Base-by-base conservation (phyloP, 306 rosid species). In the Cucurbita argyrosperma region DNA sequence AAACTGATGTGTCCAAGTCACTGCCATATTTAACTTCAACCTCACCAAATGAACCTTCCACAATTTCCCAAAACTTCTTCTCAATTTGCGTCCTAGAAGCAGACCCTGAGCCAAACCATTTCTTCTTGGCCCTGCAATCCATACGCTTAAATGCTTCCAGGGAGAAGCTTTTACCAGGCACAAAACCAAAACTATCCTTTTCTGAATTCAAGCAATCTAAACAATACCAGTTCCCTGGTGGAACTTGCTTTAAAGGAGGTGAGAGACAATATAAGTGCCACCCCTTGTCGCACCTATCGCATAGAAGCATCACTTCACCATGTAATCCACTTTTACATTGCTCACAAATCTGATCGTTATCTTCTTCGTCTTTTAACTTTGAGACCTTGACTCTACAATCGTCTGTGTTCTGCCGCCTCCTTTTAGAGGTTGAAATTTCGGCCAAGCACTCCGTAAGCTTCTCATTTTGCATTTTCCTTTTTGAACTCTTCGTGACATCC, bases 1-100 rank as follows among this genome's bases (percentile, higher is more conserved):
- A 85, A 39, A 81, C 54, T 53, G 98, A 94, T 15, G 98, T 89
- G 83, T 94, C 98, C 88, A 94, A 78, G 76, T 94, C 98, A 76
- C 91, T 94, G 60, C 98, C 98, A 82, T 94, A 94, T 96, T 89
- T 82, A 74, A 94, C 98, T 84, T 90, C 96, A 74, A 94, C 96
- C 83, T 88, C 97, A 70, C 98, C 96, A 54, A 87, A 75, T n/a
- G 84, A 84, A 74, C 98, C 98, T 79, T 94, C 98, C 47, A 94
- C 97, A 80, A 94, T 90, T 83, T 90, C 98, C 98, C 98, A 94
- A 80, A 94, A 94, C 7, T 89, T 94, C 58, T 89, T 94, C 88
- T 94, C 98, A 51, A 94, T 84, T 74, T 90, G 98, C 81, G 86
- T 80, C 83, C 94, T 79, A 4, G 96, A 94, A 77, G 88, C 87